A percentile compares a stretch with the other conserved stretches of the same genome.
Evolutionary conservation across 1,284 basidiomycete species (phyloP).

Genomic region (Afroboletus lepidellus): DNA sequence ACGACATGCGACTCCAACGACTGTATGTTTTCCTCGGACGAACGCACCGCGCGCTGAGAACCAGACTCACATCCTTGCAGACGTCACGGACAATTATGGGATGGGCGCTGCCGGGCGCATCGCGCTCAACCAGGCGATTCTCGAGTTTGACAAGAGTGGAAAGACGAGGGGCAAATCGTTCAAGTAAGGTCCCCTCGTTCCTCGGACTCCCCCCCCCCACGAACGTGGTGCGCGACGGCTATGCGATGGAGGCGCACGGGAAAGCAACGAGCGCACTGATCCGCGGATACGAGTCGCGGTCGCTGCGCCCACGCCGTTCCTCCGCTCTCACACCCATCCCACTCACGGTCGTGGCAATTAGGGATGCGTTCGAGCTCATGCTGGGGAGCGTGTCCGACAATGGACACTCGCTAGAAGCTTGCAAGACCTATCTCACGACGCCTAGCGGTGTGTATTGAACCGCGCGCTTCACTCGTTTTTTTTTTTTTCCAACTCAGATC

Average conservation of each 20-base stretch:
- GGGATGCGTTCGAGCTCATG: slow-evolving; percentile 27
- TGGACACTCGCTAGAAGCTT: slow-evolving; percentile 21
- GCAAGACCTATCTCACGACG: slow-evolving; percentile 29
- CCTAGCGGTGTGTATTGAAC: slow-evolving; percentile 17
- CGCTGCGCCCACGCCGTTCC: background rate
- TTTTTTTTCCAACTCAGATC: background rate
- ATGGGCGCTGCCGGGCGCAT: slow-evolving; percentile 36
- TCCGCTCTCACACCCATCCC: slow-evolving; percentile 11
- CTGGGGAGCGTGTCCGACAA: slow-evolving; percentile 22
- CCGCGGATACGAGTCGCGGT: slow-evolving; percentile 7
- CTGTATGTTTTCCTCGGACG: slow-evolving; percentile 48
- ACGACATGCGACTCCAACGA: slow-evolving; percentile 90
- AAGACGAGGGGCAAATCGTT: slow-evolving; percentile 18
- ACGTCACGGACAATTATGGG: slow-evolving; percentile 68
- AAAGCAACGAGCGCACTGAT: background rate
- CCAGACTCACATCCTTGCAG: slow-evolving; percentile 36
- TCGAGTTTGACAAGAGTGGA: slow-evolving; percentile 51
- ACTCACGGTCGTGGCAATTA: slow-evolving; percentile 22
- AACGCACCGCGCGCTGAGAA: background rate
- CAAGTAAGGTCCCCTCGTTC: slow-evolving; percentile 10
- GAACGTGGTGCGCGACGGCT: background rate
- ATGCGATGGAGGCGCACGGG: background rate
- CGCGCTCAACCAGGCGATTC: slow-evolving; percentile 26
- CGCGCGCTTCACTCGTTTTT: background rate
- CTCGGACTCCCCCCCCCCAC: background rate